Base-by-base conservation (phyloP, 75 land plant genomes). In the Selaginella moellendorffii region DNA sequence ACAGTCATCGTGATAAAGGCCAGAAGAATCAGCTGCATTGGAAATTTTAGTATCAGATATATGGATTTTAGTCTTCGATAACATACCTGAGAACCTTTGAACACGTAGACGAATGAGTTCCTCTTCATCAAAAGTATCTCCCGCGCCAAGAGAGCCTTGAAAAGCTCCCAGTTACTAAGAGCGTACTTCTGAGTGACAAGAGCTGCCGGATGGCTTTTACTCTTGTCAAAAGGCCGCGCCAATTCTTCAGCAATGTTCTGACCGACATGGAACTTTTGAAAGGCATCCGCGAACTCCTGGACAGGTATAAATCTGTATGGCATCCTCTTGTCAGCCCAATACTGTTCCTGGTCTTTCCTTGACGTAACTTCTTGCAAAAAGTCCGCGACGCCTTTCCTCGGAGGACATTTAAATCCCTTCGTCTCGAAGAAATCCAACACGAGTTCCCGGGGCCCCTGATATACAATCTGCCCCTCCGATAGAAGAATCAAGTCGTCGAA, bases 261-360 rank as follows among this genome's bases (percentile, higher is more conserved):
- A 0, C 95, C 95, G 29, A 79, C 76, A 53, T 81, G 86, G 61
- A 76, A 92, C 18, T 76, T 69, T 17, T 81, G 71, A 60, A 79
- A 92, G 14, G 84, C 86, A 18, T 83, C 80, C 0, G 85, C 80
- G 63, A 92, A 88, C 21, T 83, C 86, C 24, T 67, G 67, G 0
- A 77, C 84, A 2, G 85, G 54, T 17, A 85, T 71, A 63, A 65
- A 88, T 0, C 71, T 59, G 59, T 88, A 92, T 1, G 81, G 81
- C 54, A 72, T 53, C 2, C 65, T 63, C 53, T 52, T 78, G 1
- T 53, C 54, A 10, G 66, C 74, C 97, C 97, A 92, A 62, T 92
- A 92, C 60, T 85, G 97, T 26, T 78, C 29, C 54, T 92, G 97
- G 67, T 92, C 95, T 62, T 88, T 88, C 71, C 30, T 81, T 19